Evolutionary conservation across 345 rosid species (phyloP), one percentile per base, ranked within the genome.

Genomic region (Euphorbia lathyris): DNA sequence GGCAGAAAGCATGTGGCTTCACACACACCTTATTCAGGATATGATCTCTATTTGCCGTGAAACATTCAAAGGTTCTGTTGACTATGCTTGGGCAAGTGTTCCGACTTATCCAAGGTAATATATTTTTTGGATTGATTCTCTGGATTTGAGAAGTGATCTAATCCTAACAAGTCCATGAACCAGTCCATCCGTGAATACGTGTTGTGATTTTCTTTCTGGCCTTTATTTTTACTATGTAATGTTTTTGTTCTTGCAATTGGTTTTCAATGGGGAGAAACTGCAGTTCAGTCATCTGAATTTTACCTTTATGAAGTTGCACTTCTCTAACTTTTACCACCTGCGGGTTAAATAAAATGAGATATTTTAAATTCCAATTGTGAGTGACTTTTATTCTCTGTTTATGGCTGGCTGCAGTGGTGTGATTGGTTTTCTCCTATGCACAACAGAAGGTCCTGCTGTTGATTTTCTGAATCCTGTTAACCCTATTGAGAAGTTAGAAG

Each of bases 1-100:
- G 98, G 96, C 97, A 4, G 97, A 95, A 79, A 92, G 99, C 73
- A 87, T 92, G 92, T 92, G 99, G 99, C 99, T 95, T 25, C 99
- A 92, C 74, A 92, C 97, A 7, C 97, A 95, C 83, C 90, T 95
- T 68, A 87, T 95, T 66, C 80, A 95, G 78, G 94, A 88, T 60
- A 87, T 92, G 92, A 80, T 95, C 59, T 75, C 87, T 27, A 79
- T 86, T 36, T 92, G 98, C 68, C 79, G 73, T 27, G 91, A 86
- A 78, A 88, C 84, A 65, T 95, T 95, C 81, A 92, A 85, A 75
- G 96, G 85, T 56, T 86, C 90, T 74, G 94, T 95, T 32, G 90
- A 82, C 29, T 95, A 95, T 80, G 99, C 98, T 10, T 95, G 99
- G 98, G 76, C 98, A 57, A 92, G 90, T 74, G 96, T 95, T 74